Evolutionary conservation across 345 rosid genomes (phyloP).

Genomic region (Geranium brycei): DNA sequence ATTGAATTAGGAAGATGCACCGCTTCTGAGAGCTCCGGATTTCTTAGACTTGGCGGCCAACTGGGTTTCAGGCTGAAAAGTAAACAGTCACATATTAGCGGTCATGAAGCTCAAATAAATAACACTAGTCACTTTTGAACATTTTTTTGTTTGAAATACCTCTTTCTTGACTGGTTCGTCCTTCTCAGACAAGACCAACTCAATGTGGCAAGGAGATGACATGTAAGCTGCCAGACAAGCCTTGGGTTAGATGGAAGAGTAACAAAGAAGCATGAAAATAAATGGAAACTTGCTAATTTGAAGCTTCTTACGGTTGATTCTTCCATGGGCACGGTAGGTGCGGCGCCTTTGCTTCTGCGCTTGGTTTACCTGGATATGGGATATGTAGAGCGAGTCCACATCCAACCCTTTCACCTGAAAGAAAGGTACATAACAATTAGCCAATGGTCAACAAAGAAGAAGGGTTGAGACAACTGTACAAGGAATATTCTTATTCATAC

Average conservation of each 20-base stretch:
- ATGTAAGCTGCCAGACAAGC: constrained; percentile 18
- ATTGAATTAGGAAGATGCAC: constrained; percentile 7
- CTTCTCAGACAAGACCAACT: constrained; percentile 30
- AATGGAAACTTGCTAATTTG: neutral
- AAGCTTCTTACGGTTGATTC: constrained; percentile 25
- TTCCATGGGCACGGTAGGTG: constrained; percentile 38
- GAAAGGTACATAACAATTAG: neutral
- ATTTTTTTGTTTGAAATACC: constrained; percentile 8
- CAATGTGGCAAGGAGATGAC: constrained; percentile 40
- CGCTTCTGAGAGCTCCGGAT: constrained; percentile 12
- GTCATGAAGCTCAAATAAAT: neutral
- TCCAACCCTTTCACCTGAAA: constrained; percentile 32
- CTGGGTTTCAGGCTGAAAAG: constrained; percentile 26
- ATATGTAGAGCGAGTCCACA: constrained; percentile 21
- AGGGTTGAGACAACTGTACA: neutral
- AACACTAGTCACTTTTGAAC: neutral
- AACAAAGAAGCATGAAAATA: neutral
- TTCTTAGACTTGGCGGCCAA: constrained; percentile 24
- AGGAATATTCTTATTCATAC: constrained; percentile 6
- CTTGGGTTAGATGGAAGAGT: no score
- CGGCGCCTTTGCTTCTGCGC: constrained; percentile 39
- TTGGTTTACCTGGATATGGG: constrained; percentile 30
- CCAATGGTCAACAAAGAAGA: no score
- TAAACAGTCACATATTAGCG: neutral
- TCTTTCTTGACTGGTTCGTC: constrained; percentile 29